Evolutionary conservation across 306 rosid species (phyloP), one percentile per base, ranked within the genome.

Genomic region (Vachellia pachyceras): DNA sequence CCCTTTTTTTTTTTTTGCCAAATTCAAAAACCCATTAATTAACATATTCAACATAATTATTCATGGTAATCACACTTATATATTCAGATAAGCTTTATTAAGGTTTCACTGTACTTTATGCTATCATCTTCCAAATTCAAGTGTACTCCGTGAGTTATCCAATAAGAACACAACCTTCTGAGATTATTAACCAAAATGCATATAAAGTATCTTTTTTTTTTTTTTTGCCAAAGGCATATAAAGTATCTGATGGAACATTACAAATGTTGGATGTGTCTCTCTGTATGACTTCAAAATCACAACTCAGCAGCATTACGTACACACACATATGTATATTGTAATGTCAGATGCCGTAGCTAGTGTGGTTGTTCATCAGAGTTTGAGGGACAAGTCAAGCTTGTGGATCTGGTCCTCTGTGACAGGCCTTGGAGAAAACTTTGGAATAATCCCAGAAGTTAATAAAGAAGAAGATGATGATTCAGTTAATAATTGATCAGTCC

Each of bases 331-430:
- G n/a, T n/a, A 12, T 3, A 46, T 0, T 11, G 37, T 25, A 25
- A 25, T 25, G 66, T 60, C 64, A 3, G 61, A 52, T 54, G 2
- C 35, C 20, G 35, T n/a, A n/a, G n/a, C n/a, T 23, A 15, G 9
- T 55, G 10, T 55, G 22, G 7, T 20, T 4, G 29, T 5, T 46
- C n/a, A n/a, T 94, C 77, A 92, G 87, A 95, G 97, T 88, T 87
- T 95, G 72, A 95, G 98, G 77, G 97, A 91, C 91, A 95, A 91
- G 90, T 95, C 98, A 78, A 95, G 97, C 79, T 90, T 91, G 83
- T 89, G 91, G 73, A 90, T 73, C 63, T 17, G 25, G 2, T 94
- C 94, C 55, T 79, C 89, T 14, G 80, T 69, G 29, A 40, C 68
- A 47, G 72, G 3, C 72, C 25, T 69, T 69, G 83, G 73, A 44